These are phyloP conservation scores for Trichosporon coremiiforme DNA, from an alignment of 1,284 basidiomycete genomes.

Conservation along the genomic window DNA sequence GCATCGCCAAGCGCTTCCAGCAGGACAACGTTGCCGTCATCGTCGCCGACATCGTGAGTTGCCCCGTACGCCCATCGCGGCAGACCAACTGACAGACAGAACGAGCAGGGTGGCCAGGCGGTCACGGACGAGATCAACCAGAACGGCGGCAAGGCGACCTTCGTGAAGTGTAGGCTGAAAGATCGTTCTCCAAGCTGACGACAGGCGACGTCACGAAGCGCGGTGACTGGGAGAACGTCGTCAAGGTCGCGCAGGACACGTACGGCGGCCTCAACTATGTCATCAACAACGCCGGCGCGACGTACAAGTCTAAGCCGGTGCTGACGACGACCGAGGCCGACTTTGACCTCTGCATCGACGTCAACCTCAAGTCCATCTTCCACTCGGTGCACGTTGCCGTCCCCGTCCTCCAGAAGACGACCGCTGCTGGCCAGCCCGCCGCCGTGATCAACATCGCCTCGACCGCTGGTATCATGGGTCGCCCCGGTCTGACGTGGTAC, in stretches of 20 bases:
- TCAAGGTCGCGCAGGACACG: slow-evolving; percentile 23
- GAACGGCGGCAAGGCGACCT: slow-evolving; percentile 28
- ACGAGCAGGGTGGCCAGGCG: slow-evolving; percentile 25
- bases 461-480: slow-evolving; percentile 32
- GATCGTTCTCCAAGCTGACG: background rate
- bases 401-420: slow-evolving; percentile 25
- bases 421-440: slow-evolving; percentile 21
- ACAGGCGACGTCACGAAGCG: slow-evolving; percentile 27
- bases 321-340: slow-evolving; percentile 27
- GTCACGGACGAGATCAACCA: slow-evolving; percentile 27
- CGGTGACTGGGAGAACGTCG: slow-evolving; percentile 24
- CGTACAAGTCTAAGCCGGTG: slow-evolving; percentile 33
- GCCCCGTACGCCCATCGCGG: background rate
- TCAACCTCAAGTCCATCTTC: slow-evolving; percentile 31
- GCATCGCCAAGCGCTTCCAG: slow-evolving; percentile 26
- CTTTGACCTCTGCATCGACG: slow-evolving; percentile 34
- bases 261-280: slow-evolving; percentile 30
- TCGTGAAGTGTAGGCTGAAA: slow-evolving; percentile 22
- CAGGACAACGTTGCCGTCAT: slow-evolving; percentile 27
- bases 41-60: slow-evolving; percentile 28
- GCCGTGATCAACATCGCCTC: slow-evolving; percentile 28
- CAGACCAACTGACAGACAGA: slow-evolving; percentile 13
- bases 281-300: slow-evolving; percentile 34
- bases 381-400: slow-evolving; percentile 30
- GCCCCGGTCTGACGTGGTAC: slow-evolving; percentile 33